Percentiles rank a stretch among this genome's conserved stretches.
phyloP scores from a whole-genome alignment of 306 rosid genomes.

The Quercus mongolica region DNA sequence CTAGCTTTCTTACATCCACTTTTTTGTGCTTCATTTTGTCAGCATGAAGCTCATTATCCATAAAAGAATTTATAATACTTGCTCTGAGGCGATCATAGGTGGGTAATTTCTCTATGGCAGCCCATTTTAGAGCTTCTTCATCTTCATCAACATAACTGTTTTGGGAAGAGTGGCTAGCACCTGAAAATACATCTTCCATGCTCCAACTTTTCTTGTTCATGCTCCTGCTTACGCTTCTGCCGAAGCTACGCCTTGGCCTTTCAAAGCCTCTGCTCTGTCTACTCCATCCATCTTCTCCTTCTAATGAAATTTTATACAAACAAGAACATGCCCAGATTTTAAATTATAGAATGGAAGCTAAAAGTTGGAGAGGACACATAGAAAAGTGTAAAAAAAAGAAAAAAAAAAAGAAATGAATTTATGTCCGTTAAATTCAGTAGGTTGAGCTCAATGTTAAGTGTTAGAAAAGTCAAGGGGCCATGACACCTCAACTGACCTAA shows the following conservation, averaged over 20 bases:
- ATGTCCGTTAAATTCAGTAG: not conserved
- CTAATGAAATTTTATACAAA: not conserved
- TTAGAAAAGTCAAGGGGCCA: too few relatives aligned
- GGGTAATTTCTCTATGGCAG: slow-evolving; percentile 81
- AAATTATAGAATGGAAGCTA: not conserved
- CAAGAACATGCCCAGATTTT: not conserved
- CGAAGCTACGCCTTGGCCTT: slow-evolving; percentile 21
- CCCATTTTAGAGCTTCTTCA: slow-evolving; percentile 91
- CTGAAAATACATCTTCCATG: slow-evolving; percentile 70
- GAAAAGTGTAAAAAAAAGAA: not conserved
- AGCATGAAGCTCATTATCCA: slow-evolving; percentile 27
- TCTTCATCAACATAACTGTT: slow-evolving; percentile 51
- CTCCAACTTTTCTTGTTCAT: not conserved
- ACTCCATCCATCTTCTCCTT: slow-evolving; percentile 40
- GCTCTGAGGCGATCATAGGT: slow-evolving; percentile 78
- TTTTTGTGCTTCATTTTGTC: slow-evolving; percentile 41
- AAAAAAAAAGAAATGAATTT: not conserved
- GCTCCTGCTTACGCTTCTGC: slow-evolving; percentile 62
- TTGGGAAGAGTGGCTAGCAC: slow-evolving; percentile 49
- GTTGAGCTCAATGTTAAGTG: too few relatives aligned
- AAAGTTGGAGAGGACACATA: not conserved
- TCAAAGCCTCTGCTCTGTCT: not conserved
- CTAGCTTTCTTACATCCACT: slow-evolving; percentile 73
- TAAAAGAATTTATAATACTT: slow-evolving; percentile 54
- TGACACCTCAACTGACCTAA: too few relatives aligned